Conservation (phyloP, 306 rosid genomes). For the Quercus glauca region DNA sequence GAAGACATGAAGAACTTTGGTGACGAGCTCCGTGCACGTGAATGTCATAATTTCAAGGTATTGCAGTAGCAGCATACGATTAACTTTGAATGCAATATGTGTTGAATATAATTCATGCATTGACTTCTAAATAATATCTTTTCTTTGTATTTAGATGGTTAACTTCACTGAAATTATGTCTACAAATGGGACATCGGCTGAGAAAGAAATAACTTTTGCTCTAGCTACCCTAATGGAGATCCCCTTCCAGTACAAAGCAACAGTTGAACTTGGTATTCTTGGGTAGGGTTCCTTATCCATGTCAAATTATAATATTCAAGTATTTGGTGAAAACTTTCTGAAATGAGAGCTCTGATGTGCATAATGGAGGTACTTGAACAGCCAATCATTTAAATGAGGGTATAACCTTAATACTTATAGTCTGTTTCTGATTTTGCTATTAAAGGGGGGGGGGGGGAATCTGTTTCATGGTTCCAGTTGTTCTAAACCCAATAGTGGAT, state of each 20-base stretch:
- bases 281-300: constrained; percentile 46
- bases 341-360: neutral
- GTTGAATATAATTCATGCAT: neutral
- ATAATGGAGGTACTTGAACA: neutral
- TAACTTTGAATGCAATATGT: neutral
- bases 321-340: neutral
- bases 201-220: constrained; percentile 83
- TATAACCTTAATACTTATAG: too few species aligned
- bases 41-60: constrained; percentile 86
- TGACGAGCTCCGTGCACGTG: constrained; percentile 73
- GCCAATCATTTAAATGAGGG: neutral
- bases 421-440: too few species aligned
- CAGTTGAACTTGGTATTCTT: constrained; percentile 47
- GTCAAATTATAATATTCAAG: neutral
- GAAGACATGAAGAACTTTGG: constrained; percentile 91
- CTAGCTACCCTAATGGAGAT: constrained; percentile 93
- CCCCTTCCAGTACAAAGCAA: constrained; percentile 85
- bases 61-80: neutral
- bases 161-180: constrained; percentile 72
- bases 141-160: constrained; percentile 52
- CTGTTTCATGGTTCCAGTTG: too few species aligned
- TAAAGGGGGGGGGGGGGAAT: too few species aligned
- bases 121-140: neutral
- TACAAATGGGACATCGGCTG: constrained; percentile 27
- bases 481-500: too few species aligned